phyloP scores from a whole-genome alignment of 305 asterid species.

The Euphrasia arctica region DNA sequence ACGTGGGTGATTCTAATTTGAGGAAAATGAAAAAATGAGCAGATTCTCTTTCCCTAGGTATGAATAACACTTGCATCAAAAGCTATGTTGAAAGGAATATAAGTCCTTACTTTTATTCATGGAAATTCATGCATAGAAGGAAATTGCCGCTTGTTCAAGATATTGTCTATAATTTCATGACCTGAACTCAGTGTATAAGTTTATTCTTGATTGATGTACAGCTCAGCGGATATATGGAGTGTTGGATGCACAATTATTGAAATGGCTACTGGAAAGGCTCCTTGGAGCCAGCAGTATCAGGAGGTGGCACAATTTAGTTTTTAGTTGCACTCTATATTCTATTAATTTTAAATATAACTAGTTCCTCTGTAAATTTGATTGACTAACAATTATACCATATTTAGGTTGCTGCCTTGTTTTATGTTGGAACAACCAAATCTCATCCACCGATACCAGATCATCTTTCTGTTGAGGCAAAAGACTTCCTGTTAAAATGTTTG shows the following conservation, averaged over 20 bases:
- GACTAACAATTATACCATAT: constrained; percentile 25
- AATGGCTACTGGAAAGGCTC: constrained; percentile 99
- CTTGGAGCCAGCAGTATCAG: constrained; percentile 99
- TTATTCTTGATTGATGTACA: constrained; percentile 32
- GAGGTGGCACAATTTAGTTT: constrained; percentile 46
- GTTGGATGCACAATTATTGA: constrained; percentile 97
- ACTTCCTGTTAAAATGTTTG: constrained; percentile 82
- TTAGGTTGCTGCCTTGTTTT: constrained; percentile 96
- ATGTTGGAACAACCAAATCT: constrained; percentile 95
- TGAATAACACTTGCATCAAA: background rate
- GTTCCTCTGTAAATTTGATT: background rate
- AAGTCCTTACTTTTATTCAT: background rate
- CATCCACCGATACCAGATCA: constrained; percentile 99
- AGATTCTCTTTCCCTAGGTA: background rate
- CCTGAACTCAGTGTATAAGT: background rate
- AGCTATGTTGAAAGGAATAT: constrained; percentile 10
- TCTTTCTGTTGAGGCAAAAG: constrained; percentile 87
- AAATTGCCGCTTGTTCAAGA: background rate
- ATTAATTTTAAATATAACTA: no score
- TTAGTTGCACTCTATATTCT: background rate
- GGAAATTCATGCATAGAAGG: constrained; percentile 16
- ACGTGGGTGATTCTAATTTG: constrained; percentile 6
- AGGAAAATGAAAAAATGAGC: constrained; percentile 6
- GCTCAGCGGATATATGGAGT: constrained; percentile 99
- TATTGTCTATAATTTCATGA: background rate